Evolutionary conservation across 1,139 yeast genomes (phyloP), one percentile per base, ranked within the genome.

Genomic region (Pichia sp.): DNA sequence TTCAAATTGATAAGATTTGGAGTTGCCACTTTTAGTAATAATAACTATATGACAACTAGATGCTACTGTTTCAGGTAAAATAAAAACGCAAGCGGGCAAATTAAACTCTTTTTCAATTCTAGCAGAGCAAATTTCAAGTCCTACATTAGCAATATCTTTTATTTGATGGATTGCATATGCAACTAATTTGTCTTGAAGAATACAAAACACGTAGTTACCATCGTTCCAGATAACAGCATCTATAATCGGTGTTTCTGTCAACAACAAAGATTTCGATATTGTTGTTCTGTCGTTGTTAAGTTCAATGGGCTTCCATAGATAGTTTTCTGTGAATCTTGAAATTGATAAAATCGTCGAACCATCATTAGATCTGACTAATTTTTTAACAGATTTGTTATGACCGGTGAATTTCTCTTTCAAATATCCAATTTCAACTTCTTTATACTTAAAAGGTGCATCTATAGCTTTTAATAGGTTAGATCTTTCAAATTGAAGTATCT

Each of bases 321-420:
- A 77, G 54, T 79, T 80, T 48, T 80, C 80, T 36, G 67, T 64
- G 45, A 72, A 74, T 45, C 79, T 57, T 4, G 76, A 68, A 3
- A 65, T 52, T 1, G 83, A 71, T n/a, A 79, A 56, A 43, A 78
- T 56, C 0, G 80, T 69, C 22, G 68, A 65, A 21, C 86, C 86
- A 52, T 76, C 75, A 5, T 72, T 61, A 1, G 95, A 81, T 52
- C 88, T 75, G 15, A 75, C 64, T 1, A 89, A 60, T 41, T 69
- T 71, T 50, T 77, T 75, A 18, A 89, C 79, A 0, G 96, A 83
- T 56, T 86, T 88, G 40, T 78, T 72, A 54, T 86, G 96, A 1
- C 97, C 97, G 5, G 93, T 88, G 43, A 80, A 74, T 52, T 82
- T 80, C 52, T 75, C 69, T 30, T 66, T 62, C 11, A 72, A 43